Evolutionary conservation across 2,329 filamentous ascomycete genomes (phyloP), one percentile per base, ranked within the genome.

Genomic region (Fonsecaea multimorphosa): DNA sequence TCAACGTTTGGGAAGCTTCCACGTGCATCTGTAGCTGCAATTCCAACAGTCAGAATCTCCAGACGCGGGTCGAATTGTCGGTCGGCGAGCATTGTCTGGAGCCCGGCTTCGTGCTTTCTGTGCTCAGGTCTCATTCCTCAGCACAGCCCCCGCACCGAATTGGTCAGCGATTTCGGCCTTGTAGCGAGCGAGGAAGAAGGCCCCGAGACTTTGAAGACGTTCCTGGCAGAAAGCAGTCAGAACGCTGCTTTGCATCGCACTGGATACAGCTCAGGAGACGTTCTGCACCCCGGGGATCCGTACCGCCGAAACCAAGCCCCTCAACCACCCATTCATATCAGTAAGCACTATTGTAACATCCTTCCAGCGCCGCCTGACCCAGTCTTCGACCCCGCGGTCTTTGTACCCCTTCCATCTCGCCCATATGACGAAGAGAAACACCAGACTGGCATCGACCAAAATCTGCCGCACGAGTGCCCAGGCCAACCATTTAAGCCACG

Each of bases 391-490:
- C 58, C 78, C 75, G 29, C 74, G 74, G 71, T 82, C 80, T 49
- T 64, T 67, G 14, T 67, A 38, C 1, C 79, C 79, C 34, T 74
- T 78, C 60, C 78, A 63, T 44, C 80, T 74, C 70, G 80, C 76
- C 75, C 76, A 81, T 27, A 81, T 70, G 58, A 81, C 66, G 16
- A 80, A 55, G 22, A 77, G 68, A 1, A 74, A 76, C 24, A 83
- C 84, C 6, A 83, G 65, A 24, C 90, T 80, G 9, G 89, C 75
- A 77, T 98, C 92, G 52, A 91, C 83, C 31, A 91, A 81, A 5
- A 95, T 72, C 74, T 97, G 92, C 75, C 92, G 92, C 46, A 89
- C 77, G 22, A 86, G 76, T 46, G 87, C 78, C 90, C 90, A 93
- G 0, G 90, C 76, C 2, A 89, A 72, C 85, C 92, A 92, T 52